Base-by-base conservation (phyloP, 352 stramenopile genomes). In the Peronospora destructor region DNA sequence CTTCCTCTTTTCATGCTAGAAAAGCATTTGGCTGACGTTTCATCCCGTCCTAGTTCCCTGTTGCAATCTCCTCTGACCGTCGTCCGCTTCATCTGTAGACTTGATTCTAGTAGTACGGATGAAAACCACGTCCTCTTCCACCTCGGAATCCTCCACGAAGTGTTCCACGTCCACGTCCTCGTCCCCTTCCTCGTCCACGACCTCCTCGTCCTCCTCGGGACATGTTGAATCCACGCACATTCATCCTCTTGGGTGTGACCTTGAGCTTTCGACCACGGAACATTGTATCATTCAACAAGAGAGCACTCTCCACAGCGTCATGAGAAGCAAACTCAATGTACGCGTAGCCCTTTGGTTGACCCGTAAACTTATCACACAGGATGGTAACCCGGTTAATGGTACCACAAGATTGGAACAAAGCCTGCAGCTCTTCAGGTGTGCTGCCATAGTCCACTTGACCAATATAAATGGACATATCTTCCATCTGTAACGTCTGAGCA, bases 361-460 rank as follows among this genome's bases (percentile, higher is more conserved):
- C 92, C 14, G 95, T 97, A 58, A 95, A 97, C 70, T 98, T 98
- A 73, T 99, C 94, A 64, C 93, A 98, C 16, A 98, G 73, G 58
- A 99, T 99, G 13, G 96, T 99, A 10, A 99, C 89, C 45, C 95
- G 84, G 64, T 98, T 97, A 40, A 98, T 97, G 17, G 84, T 97
- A 23, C 95, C 96, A 62, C 95, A 99, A 6, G 80, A 87, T 61
- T 97, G 82, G 76, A 99, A 99, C 54, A 98, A 88, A 36, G 87
- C 76, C 48, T 98, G 85, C 4, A 99, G 71, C 65, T 98, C 93
- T 56, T 98, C 94, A 0, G 94, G 90, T 16, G 91, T 98, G 34
- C 88, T 87, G 29, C 93, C 90, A 72, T 98, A 98, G 66, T 98
- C 92, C 29, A 98, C 94, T 64, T 99, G 94, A 25, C 93, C 93